A percentile compares a stretch with the other conserved stretches of the same genome.
Conservation (phyloP, 2,329 filamentous ascomycete genomes). For the Exophiala bonariae region DNA sequence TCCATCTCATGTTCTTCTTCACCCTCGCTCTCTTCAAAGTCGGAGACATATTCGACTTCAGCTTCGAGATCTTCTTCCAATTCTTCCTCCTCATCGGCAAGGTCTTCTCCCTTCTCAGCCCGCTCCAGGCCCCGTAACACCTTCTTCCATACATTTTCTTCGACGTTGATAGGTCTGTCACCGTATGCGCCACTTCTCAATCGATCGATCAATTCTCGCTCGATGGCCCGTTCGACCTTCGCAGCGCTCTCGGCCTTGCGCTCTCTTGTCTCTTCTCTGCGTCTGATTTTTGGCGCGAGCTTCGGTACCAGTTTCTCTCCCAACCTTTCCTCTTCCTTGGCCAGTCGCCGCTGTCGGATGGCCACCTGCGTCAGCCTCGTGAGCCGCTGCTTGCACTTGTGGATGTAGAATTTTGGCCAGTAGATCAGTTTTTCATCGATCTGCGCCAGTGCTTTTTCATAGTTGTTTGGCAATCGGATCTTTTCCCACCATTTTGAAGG, state of each 20-base stretch:
- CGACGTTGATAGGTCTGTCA: constrained; percentile 90
- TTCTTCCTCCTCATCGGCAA: constrained; percentile 68
- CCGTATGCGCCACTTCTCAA: constrained; percentile 91
- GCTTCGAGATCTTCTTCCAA: constrained; percentile 63
- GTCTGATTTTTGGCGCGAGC: constrained; percentile 83
- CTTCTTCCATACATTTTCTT: constrained; percentile 95
- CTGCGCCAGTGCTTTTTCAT: constrained; percentile 82
- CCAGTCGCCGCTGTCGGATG: constrained; percentile 73
- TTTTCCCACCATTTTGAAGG: constrained; percentile 93
- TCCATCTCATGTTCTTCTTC: constrained; percentile 71
- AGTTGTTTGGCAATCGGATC: constrained; percentile 86
- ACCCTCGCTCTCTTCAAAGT: constrained; percentile 81
- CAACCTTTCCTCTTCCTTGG: constrained; percentile 83
- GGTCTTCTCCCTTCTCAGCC: constrained; percentile 80
- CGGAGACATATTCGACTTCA: constrained; percentile 89
- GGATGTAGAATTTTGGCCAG: constrained; percentile 89
- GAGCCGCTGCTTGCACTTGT: constrained; percentile 95
- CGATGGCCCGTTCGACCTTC: constrained; percentile 93
- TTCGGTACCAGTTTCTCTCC: constrained; percentile 87
- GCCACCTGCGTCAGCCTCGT: constrained; percentile 90
- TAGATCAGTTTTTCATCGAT: constrained; percentile 85
- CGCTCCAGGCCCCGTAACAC: constrained; percentile 88
- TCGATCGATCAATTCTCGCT: constrained; percentile 89
- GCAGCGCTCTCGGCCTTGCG: constrained; percentile 78
- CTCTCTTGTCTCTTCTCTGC: constrained; percentile 73